Evolutionary conservation across 768 basidiomycete genomes (phyloP).

Genomic region (Macrocybe gigantea): DNA sequence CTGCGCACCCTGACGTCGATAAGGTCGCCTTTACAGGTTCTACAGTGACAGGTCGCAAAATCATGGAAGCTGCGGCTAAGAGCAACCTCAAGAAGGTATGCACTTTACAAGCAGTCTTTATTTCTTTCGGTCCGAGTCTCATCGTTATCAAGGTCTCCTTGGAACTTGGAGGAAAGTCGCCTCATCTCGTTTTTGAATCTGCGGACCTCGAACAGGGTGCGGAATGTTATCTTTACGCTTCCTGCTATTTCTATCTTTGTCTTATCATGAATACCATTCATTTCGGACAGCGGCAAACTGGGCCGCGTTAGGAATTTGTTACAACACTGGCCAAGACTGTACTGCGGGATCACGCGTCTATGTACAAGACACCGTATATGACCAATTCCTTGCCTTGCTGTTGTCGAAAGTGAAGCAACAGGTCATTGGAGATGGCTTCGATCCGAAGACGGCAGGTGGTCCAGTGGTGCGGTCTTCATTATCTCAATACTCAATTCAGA

Average conservation of each 20-base stretch:
- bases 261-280: not conserved
- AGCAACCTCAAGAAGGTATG: slow-evolving; percentile 89
- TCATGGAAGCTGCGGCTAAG: slow-evolving; percentile 89
- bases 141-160: slow-evolving; percentile 60
- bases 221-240: slow-evolving; percentile 6
- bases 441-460: slow-evolving; percentile 68
- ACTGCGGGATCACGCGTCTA: slow-evolving; percentile 88
- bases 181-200: slow-evolving; percentile 83
- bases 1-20: slow-evolving; percentile 80
- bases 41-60: slow-evolving; percentile 80
- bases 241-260: not conserved
- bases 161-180: slow-evolving; percentile 92
- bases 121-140: not conserved
- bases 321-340: slow-evolving; percentile 91
- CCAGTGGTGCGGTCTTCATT: slow-evolving; percentile 58
- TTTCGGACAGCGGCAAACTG: slow-evolving; percentile 64
- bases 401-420: slow-evolving; percentile 62
- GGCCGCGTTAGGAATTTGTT: slow-evolving; percentile 81
- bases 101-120: not conserved
- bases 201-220: slow-evolving; percentile 85
- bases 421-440: slow-evolving; percentile 77
- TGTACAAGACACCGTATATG: slow-evolving; percentile 83
- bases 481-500: not conserved
- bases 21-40: slow-evolving; percentile 96
- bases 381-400: slow-evolving; percentile 69